Base-by-base conservation (phyloP, 2,329 filamentous ascomycete genomes). In the Fusarium humuli region DNA sequence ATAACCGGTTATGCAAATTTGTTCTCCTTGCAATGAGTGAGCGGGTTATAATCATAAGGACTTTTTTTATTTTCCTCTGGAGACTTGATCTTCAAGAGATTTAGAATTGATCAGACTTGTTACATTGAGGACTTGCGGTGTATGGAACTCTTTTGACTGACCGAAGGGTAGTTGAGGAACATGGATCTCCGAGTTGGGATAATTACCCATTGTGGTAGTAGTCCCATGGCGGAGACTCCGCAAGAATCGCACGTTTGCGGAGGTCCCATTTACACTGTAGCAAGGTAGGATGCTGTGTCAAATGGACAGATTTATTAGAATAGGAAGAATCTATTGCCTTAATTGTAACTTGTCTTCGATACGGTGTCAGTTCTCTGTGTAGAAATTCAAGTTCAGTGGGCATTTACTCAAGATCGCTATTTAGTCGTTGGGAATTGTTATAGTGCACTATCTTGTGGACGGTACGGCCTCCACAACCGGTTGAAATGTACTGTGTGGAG, bases 1-100 rank as follows among this genome's bases (percentile, higher is more conserved):
- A 52, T 40, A 52, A 52, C 48, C 48, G 48, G 48, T 52, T 52
- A 52, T 40, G 32, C 32, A 40, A 40, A 16, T 6, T 14, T 16
- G 7, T 13, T 27, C 5, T 12, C 9, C 18, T 11, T 7, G 5
- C 6, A 11, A 1, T 40, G 1, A 25, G 48, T 52, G 12, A 40
- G 16, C 7, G 9, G n/a, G 20, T 6, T 6, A 14, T 2, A 37
- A 37, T 37, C 34, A 37, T 6, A 6, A 6, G 11, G 34, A 10
- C 10, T 37, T 11, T 37, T 14, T 34, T 34, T 34, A 5, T 18
- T 6, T n/a, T 11, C 10, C 6, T 6, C 16, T 30, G 18, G 18
- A n/a, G 18, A 37, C 34, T 18, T 10, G 6, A 11, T 6, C 18
- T 44, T 25, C 1, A 16, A 44, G 3, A 18, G 9, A 6, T 7